These are phyloP conservation scores for Coemansia sp. DNA, from an alignment of 192 early-diverging fungal species.

Conservation along the genomic window DNA sequence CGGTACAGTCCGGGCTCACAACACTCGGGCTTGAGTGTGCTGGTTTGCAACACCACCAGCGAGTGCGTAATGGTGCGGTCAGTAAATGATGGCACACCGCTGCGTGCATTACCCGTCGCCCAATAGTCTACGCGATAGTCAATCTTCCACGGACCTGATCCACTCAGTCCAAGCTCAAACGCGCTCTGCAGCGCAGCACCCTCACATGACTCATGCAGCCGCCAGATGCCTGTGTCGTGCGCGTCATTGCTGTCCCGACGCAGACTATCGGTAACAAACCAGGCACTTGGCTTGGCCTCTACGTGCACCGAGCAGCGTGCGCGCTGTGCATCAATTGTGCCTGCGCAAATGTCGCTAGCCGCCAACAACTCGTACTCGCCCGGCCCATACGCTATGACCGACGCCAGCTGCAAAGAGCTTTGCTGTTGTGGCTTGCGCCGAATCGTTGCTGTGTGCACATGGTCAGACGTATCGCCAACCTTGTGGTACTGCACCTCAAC, in stretches of 20 bases:
- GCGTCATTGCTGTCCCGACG: conserved; percentile 4
- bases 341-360: conserved; percentile 31
- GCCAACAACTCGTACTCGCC: conserved; percentile 48
- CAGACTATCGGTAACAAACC: conserved; percentile 34
- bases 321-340: conserved; percentile 26
- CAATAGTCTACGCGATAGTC: conserved; percentile 50
- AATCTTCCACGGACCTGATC: conserved; percentile 45
- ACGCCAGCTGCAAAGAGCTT: conserved; percentile 8
- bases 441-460: conserved; percentile 16
- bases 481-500: conserved; percentile 38
- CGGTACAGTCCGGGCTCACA: conserved; percentile 47
- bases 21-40: conserved; percentile 35
- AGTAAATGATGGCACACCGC: conserved; percentile 16
- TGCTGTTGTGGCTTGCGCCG: conserved; percentile 7
- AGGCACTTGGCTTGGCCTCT: conserved; percentile 40
- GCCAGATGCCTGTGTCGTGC: conserved; percentile 13
- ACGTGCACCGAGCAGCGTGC: conserved; percentile 38
- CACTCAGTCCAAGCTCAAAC: conserved; percentile 41
- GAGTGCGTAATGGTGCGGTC: conserved; percentile 36
- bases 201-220: conserved; percentile 26
- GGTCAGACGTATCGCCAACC: conserved; percentile 14
- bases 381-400: conserved; percentile 32
- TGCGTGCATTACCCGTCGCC: conserved; percentile 17
- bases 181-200: conserved; percentile 10
- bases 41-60: conserved; percentile 33